These are phyloP conservation scores for Simmondsia chinensis DNA, from an alignment of 148 eudicot genomes.

Conservation along the genomic window DNA sequence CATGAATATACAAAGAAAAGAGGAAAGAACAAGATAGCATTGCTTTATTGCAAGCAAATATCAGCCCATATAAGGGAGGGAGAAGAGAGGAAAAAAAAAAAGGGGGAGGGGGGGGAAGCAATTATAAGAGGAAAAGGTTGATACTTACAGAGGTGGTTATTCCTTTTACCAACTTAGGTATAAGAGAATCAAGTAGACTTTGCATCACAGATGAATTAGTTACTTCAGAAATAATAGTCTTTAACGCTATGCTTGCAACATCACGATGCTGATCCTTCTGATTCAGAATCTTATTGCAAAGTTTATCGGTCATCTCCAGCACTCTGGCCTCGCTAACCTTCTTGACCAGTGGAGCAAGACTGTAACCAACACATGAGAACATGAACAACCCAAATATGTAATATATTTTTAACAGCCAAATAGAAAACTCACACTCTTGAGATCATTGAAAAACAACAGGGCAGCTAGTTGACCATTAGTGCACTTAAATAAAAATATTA, in stretches of 20 bases:
- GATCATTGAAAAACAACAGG: not conserved
- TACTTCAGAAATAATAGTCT: conserved; percentile 92
- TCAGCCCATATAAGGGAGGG: too few relatives aligned
- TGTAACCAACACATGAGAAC: too few relatives aligned
- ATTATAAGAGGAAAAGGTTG: not conserved
- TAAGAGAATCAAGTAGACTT: conserved; percentile 58
- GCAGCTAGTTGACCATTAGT: too few relatives aligned
- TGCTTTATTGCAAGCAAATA: too few relatives aligned
- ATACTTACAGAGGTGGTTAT: conserved; percentile 62
- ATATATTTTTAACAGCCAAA: not conserved
- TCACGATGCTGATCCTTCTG: conserved; percentile 93
- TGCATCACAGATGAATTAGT: conserved; percentile 53
- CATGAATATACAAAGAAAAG: too few relatives aligned
- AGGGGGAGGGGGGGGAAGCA: too few relatives aligned
- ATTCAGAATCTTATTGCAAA: conserved; percentile 75
- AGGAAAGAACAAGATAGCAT: too few relatives aligned
- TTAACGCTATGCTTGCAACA: conserved; percentile 94
- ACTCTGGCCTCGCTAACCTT: conserved; percentile 76
- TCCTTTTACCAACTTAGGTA: conserved; percentile 77
- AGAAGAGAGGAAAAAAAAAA: too few relatives aligned
- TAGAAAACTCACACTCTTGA: not conserved
- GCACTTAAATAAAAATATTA: too few relatives aligned
- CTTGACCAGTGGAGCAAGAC: conserved; percentile 97
- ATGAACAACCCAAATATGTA: conserved; percentile 7
- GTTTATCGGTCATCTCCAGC: conserved; percentile 74